phyloP scores from a whole-genome alignment of 1,139 yeast species.

The Tardiomyces blankii region DNA sequence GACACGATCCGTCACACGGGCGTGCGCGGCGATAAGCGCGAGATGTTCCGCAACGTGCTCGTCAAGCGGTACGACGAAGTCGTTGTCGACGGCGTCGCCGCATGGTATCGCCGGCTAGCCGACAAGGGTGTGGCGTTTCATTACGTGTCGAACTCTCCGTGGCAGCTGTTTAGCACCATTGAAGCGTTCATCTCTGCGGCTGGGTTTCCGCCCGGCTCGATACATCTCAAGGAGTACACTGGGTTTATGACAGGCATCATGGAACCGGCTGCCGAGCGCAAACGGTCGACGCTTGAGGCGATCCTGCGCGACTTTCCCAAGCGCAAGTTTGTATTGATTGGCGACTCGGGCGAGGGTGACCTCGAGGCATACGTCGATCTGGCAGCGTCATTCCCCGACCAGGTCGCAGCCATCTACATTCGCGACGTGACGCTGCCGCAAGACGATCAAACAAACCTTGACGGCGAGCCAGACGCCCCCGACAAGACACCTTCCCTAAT shows the following conservation, averaged over 20 bases:
- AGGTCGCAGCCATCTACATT: slow-evolving; percentile 64
- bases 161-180: slow-evolving; percentile 69
- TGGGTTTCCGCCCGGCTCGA: slow-evolving; percentile 61
- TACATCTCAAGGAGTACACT: slow-evolving; percentile 75
- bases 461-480: not conserved
- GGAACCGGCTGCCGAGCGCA: slow-evolving; percentile 80
- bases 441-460: slow-evolving; percentile 13
- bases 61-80: slow-evolving; percentile 54
- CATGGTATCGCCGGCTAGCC: slow-evolving; percentile 47
- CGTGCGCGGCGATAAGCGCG: slow-evolving; percentile 76
- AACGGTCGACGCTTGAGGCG: slow-evolving; percentile 50
- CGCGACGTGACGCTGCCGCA: slow-evolving; percentile 52
- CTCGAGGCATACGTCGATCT: slow-evolving; percentile 79
- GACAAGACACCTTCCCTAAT: slow-evolving; percentile 4
- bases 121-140: slow-evolving; percentile 48
- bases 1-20: slow-evolving; percentile 91
- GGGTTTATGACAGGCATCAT: slow-evolving; percentile 73
- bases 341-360: slow-evolving; percentile 95
- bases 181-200: slow-evolving; percentile 44
- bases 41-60: slow-evolving; percentile 66
- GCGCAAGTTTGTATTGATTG: slow-evolving; percentile 70
- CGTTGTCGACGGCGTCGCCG: slow-evolving; percentile 60
- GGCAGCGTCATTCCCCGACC: slow-evolving; percentile 49
- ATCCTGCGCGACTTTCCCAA: slow-evolving; percentile 68
- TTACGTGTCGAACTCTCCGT: slow-evolving; percentile 92